Evolutionary conservation across 2,329 filamentous ascomycete species (phyloP).

Genomic region (Didymella glomerata): DNA sequence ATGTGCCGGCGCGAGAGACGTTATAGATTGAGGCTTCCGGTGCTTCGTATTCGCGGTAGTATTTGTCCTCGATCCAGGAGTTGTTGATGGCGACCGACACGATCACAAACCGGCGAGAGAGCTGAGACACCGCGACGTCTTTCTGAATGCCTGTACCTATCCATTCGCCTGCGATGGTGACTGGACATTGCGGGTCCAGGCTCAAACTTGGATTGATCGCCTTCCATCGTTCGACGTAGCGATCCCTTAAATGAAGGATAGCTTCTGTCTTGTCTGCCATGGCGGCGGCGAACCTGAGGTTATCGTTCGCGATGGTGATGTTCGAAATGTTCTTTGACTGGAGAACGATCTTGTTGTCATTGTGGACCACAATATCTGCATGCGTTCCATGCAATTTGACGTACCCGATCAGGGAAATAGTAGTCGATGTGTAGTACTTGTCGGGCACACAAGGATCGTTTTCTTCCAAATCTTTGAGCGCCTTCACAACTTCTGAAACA

Average conservation of each 20-base stretch:
- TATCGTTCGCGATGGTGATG: slow-evolving; percentile 32
- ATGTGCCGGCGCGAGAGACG: neutral
- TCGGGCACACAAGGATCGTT: slow-evolving; percentile 15
- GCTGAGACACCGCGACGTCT: slow-evolving; percentile 34
- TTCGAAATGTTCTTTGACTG: slow-evolving; percentile 37
- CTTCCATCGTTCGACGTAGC: slow-evolving; percentile 30
- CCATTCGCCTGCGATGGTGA: slow-evolving; percentile 45
- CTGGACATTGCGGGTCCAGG: slow-evolving; percentile 21
- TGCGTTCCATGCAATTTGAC: slow-evolving; percentile 49
- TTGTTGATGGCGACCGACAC: neutral
- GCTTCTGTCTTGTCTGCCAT: slow-evolving; percentile 29
- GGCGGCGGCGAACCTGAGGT: slow-evolving; percentile 34
- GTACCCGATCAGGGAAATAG: slow-evolving; percentile 38
- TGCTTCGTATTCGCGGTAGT: neutral
- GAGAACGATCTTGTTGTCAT: slow-evolving; percentile 31
- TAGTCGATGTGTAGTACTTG: slow-evolving; percentile 7
- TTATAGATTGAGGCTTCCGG: neutral
- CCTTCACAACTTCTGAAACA: slow-evolving; percentile 31
- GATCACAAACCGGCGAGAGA: slow-evolving; percentile 28
- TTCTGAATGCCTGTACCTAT: slow-evolving; percentile 42
- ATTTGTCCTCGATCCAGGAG: neutral
- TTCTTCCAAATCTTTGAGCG: slow-evolving; percentile 21
- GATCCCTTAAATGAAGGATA: slow-evolving; percentile 31
- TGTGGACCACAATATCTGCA: slow-evolving; percentile 40
- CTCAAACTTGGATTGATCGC: slow-evolving; percentile 23